These are phyloP conservation scores for Candida boleticola DNA, from an alignment of 805 yeast genomes.

Conservation along the genomic window DNA sequence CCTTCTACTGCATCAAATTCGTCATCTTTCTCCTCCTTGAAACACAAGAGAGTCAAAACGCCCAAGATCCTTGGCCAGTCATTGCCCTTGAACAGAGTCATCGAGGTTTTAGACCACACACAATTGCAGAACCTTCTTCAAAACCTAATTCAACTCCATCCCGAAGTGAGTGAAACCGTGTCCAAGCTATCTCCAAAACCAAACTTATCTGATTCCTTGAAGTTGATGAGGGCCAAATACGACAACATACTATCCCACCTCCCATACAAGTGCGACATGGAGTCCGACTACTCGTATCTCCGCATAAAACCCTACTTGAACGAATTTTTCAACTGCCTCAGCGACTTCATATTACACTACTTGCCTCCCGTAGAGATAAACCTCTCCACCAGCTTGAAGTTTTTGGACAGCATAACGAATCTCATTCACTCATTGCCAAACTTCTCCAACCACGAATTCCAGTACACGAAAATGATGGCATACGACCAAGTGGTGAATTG, in stretches of 20 bases:
- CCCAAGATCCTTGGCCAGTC: constrained; percentile 53
- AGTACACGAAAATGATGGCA: constrained; percentile 50
- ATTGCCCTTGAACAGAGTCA: constrained; percentile 59
- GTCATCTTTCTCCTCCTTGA: background rate
- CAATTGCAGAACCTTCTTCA: constrained; percentile 53
- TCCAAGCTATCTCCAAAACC: constrained; percentile 56
- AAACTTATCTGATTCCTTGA: constrained; percentile 49
- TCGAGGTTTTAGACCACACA: constrained; percentile 64
- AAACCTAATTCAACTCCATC: constrained; percentile 55
- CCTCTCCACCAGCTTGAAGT: constrained; percentile 52
- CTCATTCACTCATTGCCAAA: constrained; percentile 64
- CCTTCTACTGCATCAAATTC: background rate
- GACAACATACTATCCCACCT: constrained; percentile 45
- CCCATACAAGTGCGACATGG: constrained; percentile 74
- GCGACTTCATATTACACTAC: constrained; percentile 71
- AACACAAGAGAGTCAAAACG: constrained; percentile 33
- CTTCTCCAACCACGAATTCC: constrained; percentile 57
- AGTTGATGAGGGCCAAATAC: constrained; percentile 46
- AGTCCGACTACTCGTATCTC: constrained; percentile 73
- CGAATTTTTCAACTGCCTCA: constrained; percentile 67
- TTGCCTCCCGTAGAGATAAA: constrained; percentile 68
- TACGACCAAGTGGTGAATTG: constrained; percentile 61
- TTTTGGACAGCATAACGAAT: constrained; percentile 59
- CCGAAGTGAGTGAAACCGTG: constrained; percentile 57
- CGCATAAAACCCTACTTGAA: constrained; percentile 66